phyloP scores from a whole-genome alignment of 1,139 yeast species.

The Nematodospora anomalae region DNA sequence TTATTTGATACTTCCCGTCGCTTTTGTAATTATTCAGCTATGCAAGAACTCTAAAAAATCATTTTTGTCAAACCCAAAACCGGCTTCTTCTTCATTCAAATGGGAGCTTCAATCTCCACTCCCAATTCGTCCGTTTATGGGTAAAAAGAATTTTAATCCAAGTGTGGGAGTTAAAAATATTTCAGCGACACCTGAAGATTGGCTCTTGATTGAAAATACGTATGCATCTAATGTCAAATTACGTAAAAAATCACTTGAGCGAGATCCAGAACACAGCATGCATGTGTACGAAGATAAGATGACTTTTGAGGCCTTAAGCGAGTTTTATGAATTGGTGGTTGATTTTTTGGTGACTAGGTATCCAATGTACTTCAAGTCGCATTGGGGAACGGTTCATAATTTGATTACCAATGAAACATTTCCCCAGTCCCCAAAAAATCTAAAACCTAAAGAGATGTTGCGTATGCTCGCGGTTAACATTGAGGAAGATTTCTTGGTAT shows the following conservation, averaged over 20 bases:
- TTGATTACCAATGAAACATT: conserved; percentile 28
- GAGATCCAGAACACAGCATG: conserved; percentile 24
- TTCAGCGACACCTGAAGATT: conserved; percentile 31
- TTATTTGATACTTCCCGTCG: not conserved
- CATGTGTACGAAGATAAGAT: conserved; percentile 21
- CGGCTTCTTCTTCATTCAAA: conserved; percentile 31
- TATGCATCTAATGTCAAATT: conserved; percentile 26
- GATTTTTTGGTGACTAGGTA: conserved; percentile 30
- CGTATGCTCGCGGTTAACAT: conserved; percentile 28
- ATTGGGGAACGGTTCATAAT: conserved; percentile 19
- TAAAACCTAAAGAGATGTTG: conserved; percentile 24
- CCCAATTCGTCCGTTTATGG: conserved; percentile 52
- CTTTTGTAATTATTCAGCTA: not conserved
- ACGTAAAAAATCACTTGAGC: conserved; percentile 22
- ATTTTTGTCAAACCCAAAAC: conserved; percentile 5
- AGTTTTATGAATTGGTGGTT: conserved; percentile 32
- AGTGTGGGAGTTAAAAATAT: conserved; percentile 40
- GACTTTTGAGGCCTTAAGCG: conserved; percentile 29
- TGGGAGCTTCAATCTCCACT: conserved; percentile 53
- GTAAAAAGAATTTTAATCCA: conserved; percentile 37
- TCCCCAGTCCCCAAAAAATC: conserved; percentile 21
- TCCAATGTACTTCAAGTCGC: conserved; percentile 31
- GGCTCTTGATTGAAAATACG: conserved; percentile 41
- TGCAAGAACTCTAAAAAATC: not conserved
- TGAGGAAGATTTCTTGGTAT: conserved; percentile 43